Evolutionary conservation across 148 eudicot species (phyloP).

Genomic region (Diospyros lotus): DNA sequence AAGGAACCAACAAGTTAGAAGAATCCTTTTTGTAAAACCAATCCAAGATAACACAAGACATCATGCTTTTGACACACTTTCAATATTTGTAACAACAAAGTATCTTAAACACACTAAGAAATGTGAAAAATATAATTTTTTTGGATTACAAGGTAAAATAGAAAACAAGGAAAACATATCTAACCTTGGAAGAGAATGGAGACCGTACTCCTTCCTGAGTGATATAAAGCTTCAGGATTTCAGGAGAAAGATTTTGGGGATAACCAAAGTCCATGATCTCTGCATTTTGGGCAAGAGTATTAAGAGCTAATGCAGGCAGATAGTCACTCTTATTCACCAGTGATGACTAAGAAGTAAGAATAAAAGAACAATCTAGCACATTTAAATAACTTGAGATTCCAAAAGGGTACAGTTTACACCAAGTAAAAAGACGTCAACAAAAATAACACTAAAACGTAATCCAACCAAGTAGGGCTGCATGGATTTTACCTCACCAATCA

Average conservation of each 20-base stretch:
- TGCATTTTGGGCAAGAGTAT: slow-evolving; percentile 28
- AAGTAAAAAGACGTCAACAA: neutral
- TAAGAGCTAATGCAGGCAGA: neutral
- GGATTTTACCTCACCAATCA: too few relatives aligned
- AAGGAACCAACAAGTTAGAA: slow-evolving; percentile 20
- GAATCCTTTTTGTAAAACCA: neutral
- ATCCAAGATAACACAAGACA: slow-evolving; percentile 4
- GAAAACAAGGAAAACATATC: slow-evolving; percentile 5
- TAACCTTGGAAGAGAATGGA: slow-evolving; percentile 94
- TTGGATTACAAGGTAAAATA: neutral
- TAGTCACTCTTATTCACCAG: neutral
- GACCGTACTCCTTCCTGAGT: slow-evolving; percentile 99
- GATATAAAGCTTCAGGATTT: slow-evolving; percentile 93
- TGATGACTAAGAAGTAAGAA: neutral
- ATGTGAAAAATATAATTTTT: neutral
- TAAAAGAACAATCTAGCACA: neutral
- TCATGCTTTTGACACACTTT: neutral
- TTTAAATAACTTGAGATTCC: neutral
- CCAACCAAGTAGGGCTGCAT: too few relatives aligned
- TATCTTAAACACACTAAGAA: neutral
- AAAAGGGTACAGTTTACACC: neutral
- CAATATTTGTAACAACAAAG: neutral
- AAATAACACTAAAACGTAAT: too few relatives aligned
- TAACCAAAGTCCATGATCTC: slow-evolving; percentile 99
- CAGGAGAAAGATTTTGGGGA: slow-evolving; percentile 96